phyloP scores from a whole-genome alignment of 1,284 basidiomycete species.

The Rhodotorula sp. region DNA sequence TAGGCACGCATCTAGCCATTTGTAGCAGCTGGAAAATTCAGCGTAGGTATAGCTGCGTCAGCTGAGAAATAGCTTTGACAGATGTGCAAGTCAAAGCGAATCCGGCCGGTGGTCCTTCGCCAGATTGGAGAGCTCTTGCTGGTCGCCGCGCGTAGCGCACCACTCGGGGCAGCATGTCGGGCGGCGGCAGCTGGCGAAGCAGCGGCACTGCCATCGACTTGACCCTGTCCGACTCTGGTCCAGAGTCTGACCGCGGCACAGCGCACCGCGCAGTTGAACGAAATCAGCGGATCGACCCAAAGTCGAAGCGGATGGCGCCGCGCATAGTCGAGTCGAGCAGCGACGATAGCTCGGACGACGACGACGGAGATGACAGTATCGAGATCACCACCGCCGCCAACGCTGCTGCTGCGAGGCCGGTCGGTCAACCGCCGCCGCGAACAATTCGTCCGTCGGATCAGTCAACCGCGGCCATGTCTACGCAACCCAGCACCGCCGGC shows the following conservation, averaged over 20 bases:
- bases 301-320: background rate
- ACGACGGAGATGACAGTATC: background rate
- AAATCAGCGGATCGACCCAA: background rate
- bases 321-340: constrained; percentile 5
- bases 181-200: background rate
- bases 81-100: no score
- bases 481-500: background rate
- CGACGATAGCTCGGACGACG: background rate
- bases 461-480: background rate
- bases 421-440: background rate
- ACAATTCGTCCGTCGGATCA: background rate
- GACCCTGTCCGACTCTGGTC: constrained; percentile 3
- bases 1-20: no score
- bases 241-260: background rate
- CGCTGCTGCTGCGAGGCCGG: background rate
- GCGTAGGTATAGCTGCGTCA: no score
- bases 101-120: no score
- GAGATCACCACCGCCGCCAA: background rate
- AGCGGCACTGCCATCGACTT: background rate
- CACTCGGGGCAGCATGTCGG: background rate
- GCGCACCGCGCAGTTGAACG: background rate
- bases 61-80: no score
- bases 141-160: background rate
- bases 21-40: no score
- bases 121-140: no score